phyloP scores from a whole-genome alignment of 352 stramenopile species.

The Globisporangium middletonii region DNA sequence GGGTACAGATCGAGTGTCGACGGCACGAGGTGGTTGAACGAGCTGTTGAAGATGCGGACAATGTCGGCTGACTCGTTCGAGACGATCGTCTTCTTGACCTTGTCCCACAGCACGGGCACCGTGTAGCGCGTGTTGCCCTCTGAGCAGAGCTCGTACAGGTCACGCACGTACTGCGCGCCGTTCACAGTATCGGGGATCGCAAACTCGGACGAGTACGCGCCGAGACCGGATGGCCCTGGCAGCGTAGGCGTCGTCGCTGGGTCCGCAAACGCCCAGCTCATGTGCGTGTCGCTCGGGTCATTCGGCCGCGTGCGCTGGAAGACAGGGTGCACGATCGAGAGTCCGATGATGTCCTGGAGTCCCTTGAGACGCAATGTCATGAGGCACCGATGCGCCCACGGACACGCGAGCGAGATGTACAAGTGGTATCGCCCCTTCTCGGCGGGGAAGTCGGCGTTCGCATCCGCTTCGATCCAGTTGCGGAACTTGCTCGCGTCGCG shows the following conservation, averaged over 20 bases:
- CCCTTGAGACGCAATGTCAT: slow-evolving; percentile 92
- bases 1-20: slow-evolving; percentile 80
- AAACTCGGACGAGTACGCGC: slow-evolving; percentile 63
- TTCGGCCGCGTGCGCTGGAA: slow-evolving; percentile 75
- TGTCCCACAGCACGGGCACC: slow-evolving; percentile 91
- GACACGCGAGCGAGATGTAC: slow-evolving; percentile 95
- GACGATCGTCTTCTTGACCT: slow-evolving; percentile 87
- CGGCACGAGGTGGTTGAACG: slow-evolving; percentile 68
- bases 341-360: slow-evolving; percentile 91
- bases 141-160: slow-evolving; percentile 81
- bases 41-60: slow-evolving; percentile 88
- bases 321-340: slow-evolving; percentile 89
- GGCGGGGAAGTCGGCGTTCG: slow-evolving; percentile 61
- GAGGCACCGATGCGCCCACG: slow-evolving; percentile 77
- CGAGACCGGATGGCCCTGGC: slow-evolving; percentile 51
- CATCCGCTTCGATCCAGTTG: slow-evolving; percentile 64
- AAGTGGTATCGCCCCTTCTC: slow-evolving; percentile 88
- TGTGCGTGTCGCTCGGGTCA: slow-evolving; percentile 62
- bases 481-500: slow-evolving; percentile 72
- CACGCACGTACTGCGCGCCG: slow-evolving; percentile 52
- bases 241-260: slow-evolving; percentile 54
- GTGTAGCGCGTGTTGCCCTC: slow-evolving; percentile 78
- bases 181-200: slow-evolving; percentile 64
- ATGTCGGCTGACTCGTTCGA: slow-evolving; percentile 94
- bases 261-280: slow-evolving; percentile 81